Conservation (phyloP, 441 rosid species). For the Daphne laureola region DNA sequence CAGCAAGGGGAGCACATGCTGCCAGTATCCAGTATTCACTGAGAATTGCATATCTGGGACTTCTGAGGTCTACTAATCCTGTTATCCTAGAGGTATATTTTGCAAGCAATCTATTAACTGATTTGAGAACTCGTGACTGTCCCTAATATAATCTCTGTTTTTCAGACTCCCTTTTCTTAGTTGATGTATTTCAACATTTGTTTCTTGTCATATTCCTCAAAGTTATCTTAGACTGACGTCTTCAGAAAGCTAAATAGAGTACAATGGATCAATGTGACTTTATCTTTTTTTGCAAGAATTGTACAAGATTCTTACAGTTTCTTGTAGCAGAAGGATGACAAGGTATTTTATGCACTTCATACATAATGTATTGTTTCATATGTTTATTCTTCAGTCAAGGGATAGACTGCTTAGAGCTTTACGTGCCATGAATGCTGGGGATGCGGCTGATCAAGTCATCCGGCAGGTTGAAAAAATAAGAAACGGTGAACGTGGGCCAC, state of each 20-base stretch:
- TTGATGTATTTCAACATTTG: too few relatives aligned
- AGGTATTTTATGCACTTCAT: too few relatives aligned
- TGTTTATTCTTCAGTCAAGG: slow-evolving; percentile 61
- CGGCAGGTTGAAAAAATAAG: slow-evolving; percentile 93
- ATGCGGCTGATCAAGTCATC: slow-evolving; percentile 95
- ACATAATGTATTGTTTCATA: slow-evolving; percentile 1
- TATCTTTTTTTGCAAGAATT: background rate
- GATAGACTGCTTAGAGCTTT: slow-evolving; percentile 79
- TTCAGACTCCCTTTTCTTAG: too few relatives aligned
- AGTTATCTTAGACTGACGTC: background rate
- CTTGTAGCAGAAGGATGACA: slow-evolving; percentile 8
- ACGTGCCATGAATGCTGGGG: slow-evolving; percentile 91
- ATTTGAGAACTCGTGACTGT: too few relatives aligned
- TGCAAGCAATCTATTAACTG: background rate
- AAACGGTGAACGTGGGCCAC: slow-evolving; percentile 82
- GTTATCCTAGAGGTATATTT: slow-evolving; percentile 68
- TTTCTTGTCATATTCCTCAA: background rate
- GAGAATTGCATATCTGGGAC: slow-evolving; percentile 94
- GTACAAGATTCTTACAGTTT: too few relatives aligned
- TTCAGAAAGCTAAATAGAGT: too few relatives aligned
- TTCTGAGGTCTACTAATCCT: slow-evolving; percentile 78
- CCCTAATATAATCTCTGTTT: too few relatives aligned
- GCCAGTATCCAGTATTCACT: slow-evolving; percentile 82
- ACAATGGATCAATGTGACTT: background rate
- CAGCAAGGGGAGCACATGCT: slow-evolving; percentile 57